Conservation (phyloP, 2,329 filamentous ascomycete species). For the Clathrospora elynae region DNA sequence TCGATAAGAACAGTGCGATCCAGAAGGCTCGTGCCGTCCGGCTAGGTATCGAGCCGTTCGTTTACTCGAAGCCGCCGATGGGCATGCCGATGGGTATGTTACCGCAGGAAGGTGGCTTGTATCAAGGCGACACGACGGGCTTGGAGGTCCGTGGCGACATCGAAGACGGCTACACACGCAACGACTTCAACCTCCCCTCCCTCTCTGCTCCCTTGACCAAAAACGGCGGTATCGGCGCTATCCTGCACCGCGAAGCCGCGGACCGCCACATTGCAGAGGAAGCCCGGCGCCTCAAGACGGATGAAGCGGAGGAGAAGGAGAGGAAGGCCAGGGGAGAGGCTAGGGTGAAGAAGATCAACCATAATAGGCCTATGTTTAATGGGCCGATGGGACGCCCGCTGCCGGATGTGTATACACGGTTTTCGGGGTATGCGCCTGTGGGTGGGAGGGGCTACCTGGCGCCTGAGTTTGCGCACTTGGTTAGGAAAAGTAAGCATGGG, state of each 20-base stretch:
- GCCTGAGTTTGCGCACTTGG: conserved; percentile 8
- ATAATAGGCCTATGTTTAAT: conserved; percentile 29
- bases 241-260: background rate
- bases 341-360: background rate
- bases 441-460: conserved; percentile 3
- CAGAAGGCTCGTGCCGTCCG: conserved; percentile 27
- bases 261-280: too few relatives aligned
- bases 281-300: conserved; percentile 3
- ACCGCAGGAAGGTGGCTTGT: conserved; percentile 11
- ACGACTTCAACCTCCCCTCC: conserved; percentile 1
- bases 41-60: conserved; percentile 33
- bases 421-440: background rate
- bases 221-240: conserved; percentile 1
- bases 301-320: conserved; percentile 1
- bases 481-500: background rate
- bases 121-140: conserved; percentile 7
- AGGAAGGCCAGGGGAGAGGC: conserved; percentile 1
- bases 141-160: conserved; percentile 11
- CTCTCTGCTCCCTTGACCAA: background rate
- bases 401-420: conserved; percentile 1
- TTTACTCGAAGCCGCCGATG: conserved; percentile 27
- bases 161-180: background rate
- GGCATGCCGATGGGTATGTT: conserved; percentile 22
- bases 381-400: conserved; percentile 5
- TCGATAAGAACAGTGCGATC: conserved; percentile 26